Percentiles rank a stretch among this genome's conserved stretches.
Conservation (phyloP, 2,329 filamentous ascomycete genomes). For the Stachybotrys chartarum region DNA sequence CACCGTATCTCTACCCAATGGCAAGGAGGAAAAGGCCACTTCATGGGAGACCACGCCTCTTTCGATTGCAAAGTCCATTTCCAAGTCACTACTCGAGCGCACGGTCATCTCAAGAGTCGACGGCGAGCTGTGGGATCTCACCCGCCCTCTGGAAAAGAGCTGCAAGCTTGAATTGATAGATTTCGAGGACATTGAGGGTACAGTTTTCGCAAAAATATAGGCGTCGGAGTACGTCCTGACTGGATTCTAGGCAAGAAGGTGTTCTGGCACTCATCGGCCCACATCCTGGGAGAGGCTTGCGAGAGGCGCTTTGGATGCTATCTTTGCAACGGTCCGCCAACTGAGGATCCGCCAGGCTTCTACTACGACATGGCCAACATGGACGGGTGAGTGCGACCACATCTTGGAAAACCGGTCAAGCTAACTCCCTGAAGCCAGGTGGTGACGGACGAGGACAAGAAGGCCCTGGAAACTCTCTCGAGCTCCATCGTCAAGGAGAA, state of each 20-base stretch:
- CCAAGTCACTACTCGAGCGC: constrained; percentile 77
- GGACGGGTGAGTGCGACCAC: constrained; percentile 21
- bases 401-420: background rate
- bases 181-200: constrained; percentile 53
- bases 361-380: constrained; percentile 88
- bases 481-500: constrained; percentile 90
- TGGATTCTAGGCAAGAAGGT: constrained; percentile 66
- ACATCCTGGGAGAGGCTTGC: constrained; percentile 90
- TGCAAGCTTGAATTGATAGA: constrained; percentile 79
- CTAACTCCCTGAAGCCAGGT: constrained; percentile 44
- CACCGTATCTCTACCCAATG: constrained; percentile 65
- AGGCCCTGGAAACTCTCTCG: constrained; percentile 74
- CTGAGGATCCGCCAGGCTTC: constrained; percentile 70
- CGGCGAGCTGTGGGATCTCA: constrained; percentile 84
- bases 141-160: constrained; percentile 80
- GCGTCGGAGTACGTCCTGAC: background rate
- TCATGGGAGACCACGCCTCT: constrained; percentile 89
- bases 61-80: constrained; percentile 70
- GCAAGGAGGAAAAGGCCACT: constrained; percentile 64
- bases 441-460: constrained; percentile 75
- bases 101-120: constrained; percentile 83
- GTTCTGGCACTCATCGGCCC: constrained; percentile 96
- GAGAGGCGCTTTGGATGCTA: constrained; percentile 88
- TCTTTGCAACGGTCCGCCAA: constrained; percentile 88
- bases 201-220: background rate